Percentiles rank a stretch among this genome's conserved stretches.
phyloP scores from a whole-genome alignment of 148 eudicot species.

The Salicornia ramosissima region DNA sequence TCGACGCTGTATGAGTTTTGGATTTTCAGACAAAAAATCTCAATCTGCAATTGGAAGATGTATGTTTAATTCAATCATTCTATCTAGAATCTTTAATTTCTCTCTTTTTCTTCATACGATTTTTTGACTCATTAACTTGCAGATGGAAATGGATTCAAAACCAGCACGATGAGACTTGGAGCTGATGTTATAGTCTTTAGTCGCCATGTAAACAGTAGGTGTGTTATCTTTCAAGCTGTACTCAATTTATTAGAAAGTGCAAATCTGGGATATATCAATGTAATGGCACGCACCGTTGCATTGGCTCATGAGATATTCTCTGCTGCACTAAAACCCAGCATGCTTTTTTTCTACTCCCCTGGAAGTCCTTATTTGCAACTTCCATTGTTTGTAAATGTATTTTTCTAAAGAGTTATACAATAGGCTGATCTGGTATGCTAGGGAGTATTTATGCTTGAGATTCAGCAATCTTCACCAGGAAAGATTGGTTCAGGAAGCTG shows the following conservation, averaged over 20 bases:
- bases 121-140: constrained; percentile 22
- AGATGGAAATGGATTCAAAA: constrained; percentile 99
- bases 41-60: constrained; percentile 75
- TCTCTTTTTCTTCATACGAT: no score
- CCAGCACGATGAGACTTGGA: constrained; percentile 98
- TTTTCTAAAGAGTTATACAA: no score
- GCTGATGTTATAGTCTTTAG: constrained; percentile 93
- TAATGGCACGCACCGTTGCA: neutral
- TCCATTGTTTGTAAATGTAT: no score
- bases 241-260: no score
- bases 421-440: no score
- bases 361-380: neutral
- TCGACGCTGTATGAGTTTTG: constrained; percentile 85
- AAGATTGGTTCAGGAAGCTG: neutral
- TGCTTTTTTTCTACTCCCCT: neutral
- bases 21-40: constrained; percentile 81
- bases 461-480: no score
- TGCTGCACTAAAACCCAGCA: neutral
- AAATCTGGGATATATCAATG: neutral
- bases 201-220: constrained; percentile 48
- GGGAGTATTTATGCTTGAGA: no score
- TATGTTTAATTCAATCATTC: constrained; percentile 24
- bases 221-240: no score
- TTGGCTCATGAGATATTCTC: neutral
- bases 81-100: no score